Conservation (phyloP, 192 early-diverging fungal species). For the Coemansia sp. region DNA sequence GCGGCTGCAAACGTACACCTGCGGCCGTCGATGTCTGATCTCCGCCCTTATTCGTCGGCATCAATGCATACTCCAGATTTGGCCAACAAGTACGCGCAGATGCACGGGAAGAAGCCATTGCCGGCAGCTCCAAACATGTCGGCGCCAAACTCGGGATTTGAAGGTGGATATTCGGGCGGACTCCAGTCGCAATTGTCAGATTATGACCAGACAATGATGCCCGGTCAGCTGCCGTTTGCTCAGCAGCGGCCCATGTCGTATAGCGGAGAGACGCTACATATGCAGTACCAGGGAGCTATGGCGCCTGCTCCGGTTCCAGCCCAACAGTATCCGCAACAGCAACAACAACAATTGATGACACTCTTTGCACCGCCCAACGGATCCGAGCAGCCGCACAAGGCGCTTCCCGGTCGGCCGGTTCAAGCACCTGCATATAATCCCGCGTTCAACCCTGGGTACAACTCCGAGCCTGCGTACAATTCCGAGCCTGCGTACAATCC, state of each 20-base stretch:
- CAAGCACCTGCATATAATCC: conserved; percentile 14
- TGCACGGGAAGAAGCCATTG: conserved; percentile 50
- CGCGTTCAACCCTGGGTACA: conserved; percentile 38
- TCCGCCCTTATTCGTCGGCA: conserved; percentile 54
- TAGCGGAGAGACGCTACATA: conserved; percentile 18
- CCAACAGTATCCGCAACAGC: conserved; percentile 14
- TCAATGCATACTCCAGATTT: conserved; percentile 47
- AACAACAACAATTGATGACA: conserved; percentile 34
- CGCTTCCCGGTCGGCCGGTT: conserved; percentile 23
- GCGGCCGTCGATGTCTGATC: conserved; percentile 47
- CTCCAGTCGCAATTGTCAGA: conserved; percentile 6
- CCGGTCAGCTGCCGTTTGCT: conserved; percentile 27
- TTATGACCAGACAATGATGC: conserved; percentile 47
- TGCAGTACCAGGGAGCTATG: conserved; percentile 18
- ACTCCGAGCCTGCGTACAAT: conserved; percentile 30
- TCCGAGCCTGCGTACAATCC: conserved; percentile 28
- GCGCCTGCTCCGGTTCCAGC: background rate
- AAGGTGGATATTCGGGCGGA: background rate
- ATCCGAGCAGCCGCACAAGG: conserved; percentile 18
- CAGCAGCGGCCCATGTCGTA: conserved; percentile 22
- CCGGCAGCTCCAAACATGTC: conserved; percentile 28
- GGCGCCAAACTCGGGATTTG: background rate
- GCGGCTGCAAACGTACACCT: conserved; percentile 2
- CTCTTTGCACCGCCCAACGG: conserved; percentile 37
- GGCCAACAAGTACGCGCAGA: conserved; percentile 49